Evolutionary conservation across 1,139 yeast genomes (phyloP), one percentile per base, ranked within the genome.

Genomic region (Cylindricascospora bacillispora): DNA sequence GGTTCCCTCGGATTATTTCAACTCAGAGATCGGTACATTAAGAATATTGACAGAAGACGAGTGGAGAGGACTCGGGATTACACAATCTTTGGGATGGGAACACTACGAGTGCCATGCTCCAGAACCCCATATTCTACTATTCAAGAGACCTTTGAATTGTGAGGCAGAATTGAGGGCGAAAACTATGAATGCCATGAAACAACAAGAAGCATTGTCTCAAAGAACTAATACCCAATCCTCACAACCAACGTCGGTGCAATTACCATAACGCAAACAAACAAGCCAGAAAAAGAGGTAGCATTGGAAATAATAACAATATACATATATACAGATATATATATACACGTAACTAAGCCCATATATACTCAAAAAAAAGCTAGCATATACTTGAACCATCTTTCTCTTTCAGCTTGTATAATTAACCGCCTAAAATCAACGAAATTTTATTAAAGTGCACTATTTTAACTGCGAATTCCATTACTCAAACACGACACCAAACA

Each of bases 81-180:
- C 98, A 7, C 99, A 89, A 56, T 81, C 94, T 27, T 65, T 92
- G 37, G 99, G 99, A 1, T 92, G 99, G 99, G 92, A 71, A 30
- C 98, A 92, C 56, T 92, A 89, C 53, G 99, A 89, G 51, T 86
- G 95, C 30, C 99, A 92, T 57, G 79, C 95, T 0, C 99, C 98
- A 21, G 99, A 92, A 56, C 99, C 99, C 16, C 98, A 92, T 53
- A 89, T 92, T 38, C 62, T 92, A 39, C 65, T 92, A 40, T 92
- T 92, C 63, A 89, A 86, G 54, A 64, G 83, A 47, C 70, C 77
- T n/a, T 40, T 54, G 32, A 49, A 52, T 29, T 54, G 47, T 37
- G 57, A 53, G 30, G 47, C 48, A 11, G 56, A 50, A 28, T 34
- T 49, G 24, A 45, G 54, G 30, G 53, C 54, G 4, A 49, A n/a